Percentiles rank a stretch among this genome's conserved stretches.
Conservation (phyloP, 192 early-diverging fungal genomes). For the Linnemannia exigua region DNA sequence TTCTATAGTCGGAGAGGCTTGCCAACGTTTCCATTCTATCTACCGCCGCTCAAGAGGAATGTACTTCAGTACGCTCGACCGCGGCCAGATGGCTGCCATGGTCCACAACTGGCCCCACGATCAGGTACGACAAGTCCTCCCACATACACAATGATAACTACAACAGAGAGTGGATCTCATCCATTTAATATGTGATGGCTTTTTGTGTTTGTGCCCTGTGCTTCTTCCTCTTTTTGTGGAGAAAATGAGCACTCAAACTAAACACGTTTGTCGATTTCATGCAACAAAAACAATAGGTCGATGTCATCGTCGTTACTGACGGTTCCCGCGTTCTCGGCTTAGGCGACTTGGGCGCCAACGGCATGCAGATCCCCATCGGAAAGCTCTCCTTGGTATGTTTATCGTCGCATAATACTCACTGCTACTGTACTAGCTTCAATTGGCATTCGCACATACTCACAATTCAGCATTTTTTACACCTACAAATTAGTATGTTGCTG, state of each 20-base stretch:
- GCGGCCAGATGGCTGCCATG: constrained; percentile 69
- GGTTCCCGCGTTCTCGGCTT: constrained; percentile 94
- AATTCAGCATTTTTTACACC: not conserved
- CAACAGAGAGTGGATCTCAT: not conserved
- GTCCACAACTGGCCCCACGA: constrained; percentile 71
- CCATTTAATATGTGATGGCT: constrained; percentile 2
- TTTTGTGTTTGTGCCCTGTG: constrained; percentile 43
- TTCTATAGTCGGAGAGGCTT: constrained; percentile 63
- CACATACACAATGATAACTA: not conserved
- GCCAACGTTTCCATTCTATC: constrained; percentile 64
- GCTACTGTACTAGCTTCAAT: no score
- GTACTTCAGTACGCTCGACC: constrained; percentile 67
- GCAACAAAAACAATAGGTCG: constrained; percentile 29
- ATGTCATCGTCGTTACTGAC: constrained; percentile 89
- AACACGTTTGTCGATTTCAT: constrained; percentile 10
- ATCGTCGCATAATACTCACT: not conserved
- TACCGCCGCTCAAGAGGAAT: constrained; percentile 68
- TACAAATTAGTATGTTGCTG: constrained; percentile 84
- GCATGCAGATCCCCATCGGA: constrained; percentile 96
- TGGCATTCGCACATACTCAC: not conserved
- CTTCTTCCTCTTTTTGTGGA: not conserved
- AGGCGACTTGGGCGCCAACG: constrained; percentile 95
- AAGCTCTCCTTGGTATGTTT: constrained; percentile 74
- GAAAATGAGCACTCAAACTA: not conserved
- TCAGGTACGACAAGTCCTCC: constrained; percentile 44